Conservation (phyloP, 2,329 filamentous ascomycete genomes). For the Periconia digitata region DNA sequence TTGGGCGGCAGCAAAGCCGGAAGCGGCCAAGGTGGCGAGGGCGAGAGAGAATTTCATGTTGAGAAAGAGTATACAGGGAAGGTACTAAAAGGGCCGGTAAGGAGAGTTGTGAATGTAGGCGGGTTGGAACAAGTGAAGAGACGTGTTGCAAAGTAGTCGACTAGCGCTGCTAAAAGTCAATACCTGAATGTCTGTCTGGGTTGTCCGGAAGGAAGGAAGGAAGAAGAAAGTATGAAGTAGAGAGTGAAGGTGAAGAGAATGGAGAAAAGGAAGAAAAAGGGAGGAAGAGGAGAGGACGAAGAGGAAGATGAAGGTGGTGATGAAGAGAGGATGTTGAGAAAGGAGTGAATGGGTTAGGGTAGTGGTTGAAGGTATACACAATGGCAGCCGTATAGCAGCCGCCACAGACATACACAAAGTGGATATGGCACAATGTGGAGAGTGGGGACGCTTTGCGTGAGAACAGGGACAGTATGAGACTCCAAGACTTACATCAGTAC, state of each 20-base stretch:
- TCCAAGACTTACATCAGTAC: slow-evolving; percentile 39
- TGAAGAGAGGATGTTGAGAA: background rate
- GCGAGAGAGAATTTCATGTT: slow-evolving; percentile 33
- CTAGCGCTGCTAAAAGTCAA: slow-evolving; percentile 27
- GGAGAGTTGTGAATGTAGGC: slow-evolving; percentile 12
- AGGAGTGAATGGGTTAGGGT: slow-evolving; percentile 5
- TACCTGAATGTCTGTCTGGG: too few relatives aligned
- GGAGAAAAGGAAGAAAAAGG: background rate
- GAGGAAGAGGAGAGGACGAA: background rate
- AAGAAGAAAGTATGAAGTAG: background rate
- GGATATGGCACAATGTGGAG: slow-evolving; percentile 10
- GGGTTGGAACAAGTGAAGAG: slow-evolving; percentile 15
- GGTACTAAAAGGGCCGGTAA: slow-evolving; percentile 25
- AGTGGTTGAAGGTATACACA: too few relatives aligned
- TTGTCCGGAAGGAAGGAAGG: slow-evolving; percentile 1
- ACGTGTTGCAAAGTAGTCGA: slow-evolving; percentile 20
- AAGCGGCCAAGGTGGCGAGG: slow-evolving; percentile 31
- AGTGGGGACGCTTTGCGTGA: slow-evolving; percentile 18
- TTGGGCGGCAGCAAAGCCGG: slow-evolving; percentile 10
- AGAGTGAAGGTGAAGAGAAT: background rate
- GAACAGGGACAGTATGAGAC: slow-evolving; percentile 17
- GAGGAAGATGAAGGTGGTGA: slow-evolving; percentile 2
- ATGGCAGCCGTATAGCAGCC: too few relatives aligned
- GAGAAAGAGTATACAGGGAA: slow-evolving; percentile 21
- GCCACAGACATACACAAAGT: too few relatives aligned